Base-by-base conservation (phyloP, 495 filamentous ascomycete genomes). In the Penicillium antarcticum region DNA sequence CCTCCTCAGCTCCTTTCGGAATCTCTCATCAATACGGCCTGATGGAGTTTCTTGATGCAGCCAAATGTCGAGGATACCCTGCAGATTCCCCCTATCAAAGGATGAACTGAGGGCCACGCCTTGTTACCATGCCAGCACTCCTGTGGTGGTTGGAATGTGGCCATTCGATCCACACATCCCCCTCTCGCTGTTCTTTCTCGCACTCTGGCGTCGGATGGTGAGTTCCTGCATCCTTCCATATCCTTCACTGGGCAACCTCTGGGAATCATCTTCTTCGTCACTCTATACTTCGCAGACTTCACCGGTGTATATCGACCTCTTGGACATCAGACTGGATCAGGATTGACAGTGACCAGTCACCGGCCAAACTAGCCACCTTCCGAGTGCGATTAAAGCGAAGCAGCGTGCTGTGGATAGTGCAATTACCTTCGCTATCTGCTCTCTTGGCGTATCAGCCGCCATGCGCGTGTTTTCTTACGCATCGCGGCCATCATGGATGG, bases 91-190 rank as follows among this genome's bases (percentile, higher is more conserved):
- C 40, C 41, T 37, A 36, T 31, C 37, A 32, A 42, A 48, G 60
- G 39, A 29, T 54, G 53, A 48, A 38, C 43, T 46, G 45, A 55
- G 51, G 48, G 49, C 51, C n/a, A 55, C 40, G 48, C 52, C 53
- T 48, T 63, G 61, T 63, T 61, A 63, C 57, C 61, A 63, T 63
- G 48, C 61, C 61, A 58, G 52, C 46, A 53, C 56, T 55, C 46
- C 52, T 56, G 19, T 46, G 35, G 38, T 38, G 38, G 24, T 36
- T 53, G 61, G 61, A 63, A 63, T 63, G 61, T 56, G 48, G 34
- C 31, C 26, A 2, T 35, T 24, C 9, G 34, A 54, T 54, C 52
- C 60, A 60, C 52, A 17, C 42, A 26, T 38, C 46, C 38, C 43
- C 24, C 37, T 46, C 24, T 10, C n/a, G 26, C 19, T 29, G 24